A percentile compares a stretch with the other conserved stretches of the same genome.
Evolutionary conservation across 2,329 filamentous ascomycete species (phyloP).

Genomic region (Microsporum canis): DNA sequence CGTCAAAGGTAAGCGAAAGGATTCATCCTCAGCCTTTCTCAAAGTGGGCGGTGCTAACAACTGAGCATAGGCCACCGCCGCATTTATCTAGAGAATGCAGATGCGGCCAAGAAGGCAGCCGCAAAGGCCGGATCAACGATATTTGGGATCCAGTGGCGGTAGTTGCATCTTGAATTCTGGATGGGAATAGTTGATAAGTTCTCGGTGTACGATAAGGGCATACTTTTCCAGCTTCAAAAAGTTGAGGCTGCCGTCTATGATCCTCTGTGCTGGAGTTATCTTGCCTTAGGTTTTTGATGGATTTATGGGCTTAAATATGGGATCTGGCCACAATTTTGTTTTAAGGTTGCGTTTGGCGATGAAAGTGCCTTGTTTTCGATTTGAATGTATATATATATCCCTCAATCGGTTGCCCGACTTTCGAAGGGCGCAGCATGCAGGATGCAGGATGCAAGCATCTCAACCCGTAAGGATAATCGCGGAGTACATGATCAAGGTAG

Average conservation of each 20-base stretch:
- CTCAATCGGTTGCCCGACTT: not conserved
- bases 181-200: not conserved
- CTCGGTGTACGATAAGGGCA: not conserved
- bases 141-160: conserved; percentile 40
- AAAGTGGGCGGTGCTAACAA: not conserved
- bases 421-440: not conserved
- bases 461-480: not conserved
- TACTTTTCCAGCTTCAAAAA: not conserved
- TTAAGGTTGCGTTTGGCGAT: not conserved
- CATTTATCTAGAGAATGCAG: conserved; percentile 36
- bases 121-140: conserved; percentile 39
- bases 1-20: conserved; percentile 46
- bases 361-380: not conserved
- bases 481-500: not conserved
- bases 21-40: not conserved
- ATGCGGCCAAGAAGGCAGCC: conserved; percentile 25
- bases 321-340: not conserved
- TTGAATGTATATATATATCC: not conserved
- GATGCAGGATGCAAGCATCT: not conserved
- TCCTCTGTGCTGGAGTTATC: not conserved
- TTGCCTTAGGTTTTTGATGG: not conserved
- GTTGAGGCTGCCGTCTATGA: not conserved
- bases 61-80: conserved; percentile 31
- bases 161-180: not conserved
- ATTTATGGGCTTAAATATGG: not conserved